phyloP scores from a whole-genome alignment of 2,329 filamentous ascomycete species.

The Trichophaea hybrida region DNA sequence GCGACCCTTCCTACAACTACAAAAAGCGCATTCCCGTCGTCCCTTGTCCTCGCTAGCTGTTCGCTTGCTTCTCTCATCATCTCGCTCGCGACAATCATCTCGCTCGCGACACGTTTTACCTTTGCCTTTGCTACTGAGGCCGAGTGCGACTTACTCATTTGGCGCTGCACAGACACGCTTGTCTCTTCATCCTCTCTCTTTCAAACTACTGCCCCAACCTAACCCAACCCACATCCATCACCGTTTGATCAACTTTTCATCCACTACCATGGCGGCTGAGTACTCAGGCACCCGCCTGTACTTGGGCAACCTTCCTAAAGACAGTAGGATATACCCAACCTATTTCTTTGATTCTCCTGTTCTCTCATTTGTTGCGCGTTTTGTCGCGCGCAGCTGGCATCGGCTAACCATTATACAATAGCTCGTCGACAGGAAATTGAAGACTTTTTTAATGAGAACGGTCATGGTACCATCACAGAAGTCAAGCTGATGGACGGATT shows the following conservation, averaged over 20 bases:
- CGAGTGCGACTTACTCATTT: too few species aligned
- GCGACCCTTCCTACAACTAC: constrained; percentile 9
- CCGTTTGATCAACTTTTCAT: not conserved
- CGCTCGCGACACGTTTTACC: too few species aligned
- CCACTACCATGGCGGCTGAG: constrained; percentile 51
- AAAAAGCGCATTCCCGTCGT: constrained; percentile 3
- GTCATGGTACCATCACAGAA: constrained; percentile 92
- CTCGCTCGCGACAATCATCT: not conserved
- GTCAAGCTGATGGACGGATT: constrained; percentile 99
- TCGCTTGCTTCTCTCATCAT: not conserved
- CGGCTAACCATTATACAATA: constrained; percentile 38
- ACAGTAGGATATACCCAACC: constrained; percentile 49
- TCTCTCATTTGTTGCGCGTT: constrained; percentile 1
- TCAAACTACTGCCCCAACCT: not conserved
- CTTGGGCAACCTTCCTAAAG: constrained; percentile 91
- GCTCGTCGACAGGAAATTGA: constrained; percentile 96
- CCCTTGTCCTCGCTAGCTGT: not conserved
- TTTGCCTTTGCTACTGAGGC: too few species aligned
- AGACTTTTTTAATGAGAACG: constrained; percentile 87
- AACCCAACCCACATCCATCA: not conserved
- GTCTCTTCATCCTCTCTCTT: too few species aligned
- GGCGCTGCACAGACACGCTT: too few species aligned
- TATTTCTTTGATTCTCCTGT: not conserved
- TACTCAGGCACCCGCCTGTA: constrained; percentile 93
- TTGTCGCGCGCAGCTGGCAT: not conserved